Percentiles rank a stretch among this genome's conserved stretches.
Evolutionary conservation across 208 protist genomes (phyloP).

Genomic region (Acanthamoeba triangularis): DNA sequence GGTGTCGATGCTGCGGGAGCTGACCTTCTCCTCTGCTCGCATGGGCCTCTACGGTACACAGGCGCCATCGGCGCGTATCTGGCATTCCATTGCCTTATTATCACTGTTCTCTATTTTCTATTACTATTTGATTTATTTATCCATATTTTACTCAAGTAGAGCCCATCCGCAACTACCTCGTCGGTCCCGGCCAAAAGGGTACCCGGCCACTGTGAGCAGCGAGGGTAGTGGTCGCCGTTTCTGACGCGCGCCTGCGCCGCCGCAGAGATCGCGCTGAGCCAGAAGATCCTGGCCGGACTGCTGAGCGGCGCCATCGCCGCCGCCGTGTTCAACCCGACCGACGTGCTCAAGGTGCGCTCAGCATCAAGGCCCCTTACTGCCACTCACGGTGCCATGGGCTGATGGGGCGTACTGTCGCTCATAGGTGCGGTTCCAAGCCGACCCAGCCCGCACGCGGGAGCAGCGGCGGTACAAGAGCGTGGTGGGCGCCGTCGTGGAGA

Average conservation of each 20-base stretch:
- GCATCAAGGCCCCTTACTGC: neutral
- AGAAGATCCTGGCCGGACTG: neutral
- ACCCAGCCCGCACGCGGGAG: neutral
- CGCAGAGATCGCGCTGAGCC: neutral
- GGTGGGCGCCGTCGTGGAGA: neutral
- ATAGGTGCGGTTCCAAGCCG: conserved; percentile 9
- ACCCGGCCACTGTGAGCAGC: neutral
- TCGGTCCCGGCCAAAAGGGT: neutral
- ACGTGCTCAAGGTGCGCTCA: conserved; percentile 2
- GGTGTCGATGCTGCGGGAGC: conserved; percentile 13
- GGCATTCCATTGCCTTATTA: too few relatives aligned
- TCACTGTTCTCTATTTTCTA: too few relatives aligned
- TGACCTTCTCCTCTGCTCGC: neutral
- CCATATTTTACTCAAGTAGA: too few relatives aligned
- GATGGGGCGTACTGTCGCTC: neutral
- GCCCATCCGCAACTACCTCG: conserved; percentile 47
- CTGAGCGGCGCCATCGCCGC: conserved; percentile 5
- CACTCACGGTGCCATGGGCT: neutral
- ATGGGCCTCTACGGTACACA: neutral
- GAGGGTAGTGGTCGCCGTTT: neutral
- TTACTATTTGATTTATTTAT: too few relatives aligned
- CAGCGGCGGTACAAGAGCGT: neutral
- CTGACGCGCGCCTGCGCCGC: neutral
- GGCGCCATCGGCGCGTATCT: too few relatives aligned
- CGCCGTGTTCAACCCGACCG: neutral